Percentiles rank a stretch among this genome's conserved stretches.
Evolutionary conservation across 768 basidiomycete genomes (phyloP).

Genomic region (Boletus subcaerulescens): DNA sequence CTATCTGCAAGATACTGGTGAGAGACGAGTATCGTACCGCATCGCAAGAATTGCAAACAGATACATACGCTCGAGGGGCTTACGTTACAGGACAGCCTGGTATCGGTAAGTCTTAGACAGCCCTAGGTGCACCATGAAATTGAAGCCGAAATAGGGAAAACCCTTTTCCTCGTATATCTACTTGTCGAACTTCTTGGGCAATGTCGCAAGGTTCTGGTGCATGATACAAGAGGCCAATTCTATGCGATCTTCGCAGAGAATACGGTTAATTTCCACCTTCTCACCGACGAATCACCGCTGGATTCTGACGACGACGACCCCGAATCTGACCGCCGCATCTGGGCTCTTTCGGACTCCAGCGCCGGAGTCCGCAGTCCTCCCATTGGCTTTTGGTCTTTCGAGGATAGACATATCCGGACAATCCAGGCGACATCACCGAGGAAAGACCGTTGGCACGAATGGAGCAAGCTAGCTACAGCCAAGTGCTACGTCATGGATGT

Average conservation of each 20-base stretch:
- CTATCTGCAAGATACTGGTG: too few species aligned
- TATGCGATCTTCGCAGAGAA: background rate
- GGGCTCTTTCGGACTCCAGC: background rate
- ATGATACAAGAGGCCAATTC: too few species aligned
- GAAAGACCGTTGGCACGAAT: background rate
- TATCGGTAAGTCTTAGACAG: too few species aligned
- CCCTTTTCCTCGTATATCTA: too few species aligned
- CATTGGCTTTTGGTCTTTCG: background rate
- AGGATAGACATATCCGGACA: background rate
- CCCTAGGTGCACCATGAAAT: too few species aligned
- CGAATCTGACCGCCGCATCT: background rate
- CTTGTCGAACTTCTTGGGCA: too few species aligned
- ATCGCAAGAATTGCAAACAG: too few species aligned
- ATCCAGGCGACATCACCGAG: background rate
- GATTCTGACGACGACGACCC: background rate
- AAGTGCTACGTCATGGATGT: background rate
- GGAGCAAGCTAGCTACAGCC: background rate
- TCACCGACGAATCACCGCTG: background rate
- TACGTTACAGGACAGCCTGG: too few species aligned
- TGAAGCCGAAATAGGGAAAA: too few species aligned
- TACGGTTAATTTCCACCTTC: background rate
- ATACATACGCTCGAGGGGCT: too few species aligned
- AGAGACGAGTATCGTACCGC: too few species aligned
- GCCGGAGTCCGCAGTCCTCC: background rate
- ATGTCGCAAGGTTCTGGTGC: too few species aligned